phyloP scores from a whole-genome alignment of 768 basidiomycete genomes.

The Russula emetica region DNA sequence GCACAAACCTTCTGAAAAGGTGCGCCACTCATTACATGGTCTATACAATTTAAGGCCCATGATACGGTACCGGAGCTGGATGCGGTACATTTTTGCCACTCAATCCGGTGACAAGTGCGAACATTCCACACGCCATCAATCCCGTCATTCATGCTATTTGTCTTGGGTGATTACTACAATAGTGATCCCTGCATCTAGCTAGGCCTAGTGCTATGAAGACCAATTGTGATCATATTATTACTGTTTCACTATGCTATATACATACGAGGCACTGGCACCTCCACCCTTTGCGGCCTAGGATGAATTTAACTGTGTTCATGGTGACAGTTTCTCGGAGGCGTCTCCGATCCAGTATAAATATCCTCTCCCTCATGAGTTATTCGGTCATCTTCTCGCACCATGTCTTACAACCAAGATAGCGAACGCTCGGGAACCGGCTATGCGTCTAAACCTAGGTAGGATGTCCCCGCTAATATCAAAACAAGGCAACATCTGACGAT shows the following conservation, averaged over 20 bases:
- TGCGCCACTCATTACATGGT: neutral
- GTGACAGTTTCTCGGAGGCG: neutral
- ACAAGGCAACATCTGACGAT: neutral
- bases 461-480: neutral
- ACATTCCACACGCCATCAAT: neutral
- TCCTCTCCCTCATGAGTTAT: neutral
- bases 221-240: neutral
- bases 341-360: neutral
- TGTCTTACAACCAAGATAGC: slow-evolving; percentile 21
- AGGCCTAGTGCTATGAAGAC: neutral
- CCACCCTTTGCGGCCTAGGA: neutral
- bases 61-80: neutral
- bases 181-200: neutral
- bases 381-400: slow-evolving; percentile 9
- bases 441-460: slow-evolving; percentile 5
- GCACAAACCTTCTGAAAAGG: neutral
- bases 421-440: neutral
- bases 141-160: neutral
- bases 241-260: neutral
- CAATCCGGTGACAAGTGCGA: neutral
- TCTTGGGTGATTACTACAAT: neutral
- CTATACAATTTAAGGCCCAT: neutral
- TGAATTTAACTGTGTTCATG: neutral
- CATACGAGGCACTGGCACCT: neutral
- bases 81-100: neutral